Evolutionary conservation across 305 asterid species (phyloP), one percentile per base, ranked within the genome.

Genomic region (Fraxinus sp.): DNA sequence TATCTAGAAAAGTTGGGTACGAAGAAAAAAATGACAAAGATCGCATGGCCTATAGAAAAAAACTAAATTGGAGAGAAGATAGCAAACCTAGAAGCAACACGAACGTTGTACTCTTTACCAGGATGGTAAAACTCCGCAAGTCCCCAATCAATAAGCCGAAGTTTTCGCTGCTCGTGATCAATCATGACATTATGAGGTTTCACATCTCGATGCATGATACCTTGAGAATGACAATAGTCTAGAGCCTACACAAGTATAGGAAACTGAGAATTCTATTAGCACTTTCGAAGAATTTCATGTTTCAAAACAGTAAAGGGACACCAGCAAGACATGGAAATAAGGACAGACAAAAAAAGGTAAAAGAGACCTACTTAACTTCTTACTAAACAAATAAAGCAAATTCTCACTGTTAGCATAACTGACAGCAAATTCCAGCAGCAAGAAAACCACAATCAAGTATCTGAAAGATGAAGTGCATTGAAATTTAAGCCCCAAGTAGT

Each of bases 151-250:
- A 93, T 95, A 33, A 95, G 90, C 64, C 97, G 97, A 57, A 92
- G 96, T 84, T 95, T 92, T 43, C 97, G 93, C 87, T 93, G 94
- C 90, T 92, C 96, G 10, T 95, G 97, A 90, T 93, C 98, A 85
- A 95, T 95, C 97, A 95, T 93, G 84, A 92, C 97, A 90, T 93
- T 93, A 86, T 92, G 97, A 30, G 98, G 97, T 92, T 95, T 91
- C 90, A 95, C 98, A 83, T 95, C 97, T 68, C 97, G 93, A 87
- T 93, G 98, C 98, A 93, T 95, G 80, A 95, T 93, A 83, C 98
- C 98, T 91, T 93, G 98, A 83, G 97, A 90, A 83, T 95, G 98
- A 83, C 97, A 93, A 85, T 91, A 95, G 84, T 93, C 96, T 83
- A 93, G 89, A 73, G 98, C 97, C 98, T 93, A 35, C 82, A 87